Evolutionary conservation across 2,329 filamentous ascomycete species (phyloP).

Genomic region (Paracoccidioides brasiliensis): DNA sequence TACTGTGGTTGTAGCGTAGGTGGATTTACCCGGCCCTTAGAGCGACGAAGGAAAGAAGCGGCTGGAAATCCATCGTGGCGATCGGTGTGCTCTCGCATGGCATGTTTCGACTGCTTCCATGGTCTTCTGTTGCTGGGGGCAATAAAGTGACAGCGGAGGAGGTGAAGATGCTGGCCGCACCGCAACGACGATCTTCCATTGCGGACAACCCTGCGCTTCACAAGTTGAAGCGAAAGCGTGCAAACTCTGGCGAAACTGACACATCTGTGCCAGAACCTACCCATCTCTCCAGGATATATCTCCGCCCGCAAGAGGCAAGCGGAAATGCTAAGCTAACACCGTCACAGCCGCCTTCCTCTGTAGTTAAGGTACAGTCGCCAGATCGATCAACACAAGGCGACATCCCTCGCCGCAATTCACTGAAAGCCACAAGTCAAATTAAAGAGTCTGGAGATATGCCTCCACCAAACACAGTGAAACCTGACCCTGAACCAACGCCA

Average conservation of each 20-base stretch:
- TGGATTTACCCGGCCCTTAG: not conserved
- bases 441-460: not conserved
- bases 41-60: not conserved
- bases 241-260: constrained; percentile 34
- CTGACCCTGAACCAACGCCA: not conserved
- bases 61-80: not conserved
- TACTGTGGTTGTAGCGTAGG: not conserved
- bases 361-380: not conserved
- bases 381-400: not conserved
- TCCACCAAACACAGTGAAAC: not conserved
- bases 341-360: not conserved
- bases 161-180: constrained; percentile 30
- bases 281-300: not conserved
- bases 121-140: constrained; percentile 33
- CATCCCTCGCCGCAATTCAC: not conserved
- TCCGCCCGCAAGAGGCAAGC: not conserved
- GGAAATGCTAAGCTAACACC: not conserved
- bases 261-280: not conserved
- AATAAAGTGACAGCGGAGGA: constrained; percentile 34
- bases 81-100: constrained; percentile 26
- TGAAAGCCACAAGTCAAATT: not conserved
- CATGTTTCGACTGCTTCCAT: constrained; percentile 38
- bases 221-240: constrained; percentile 47
- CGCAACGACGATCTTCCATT: constrained; percentile 20
- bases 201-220: constrained; percentile 16